These are phyloP conservation scores for Stachybotrys chartarum DNA, from an alignment of 2,329 filamentous ascomycete species.

Conservation along the genomic window DNA sequence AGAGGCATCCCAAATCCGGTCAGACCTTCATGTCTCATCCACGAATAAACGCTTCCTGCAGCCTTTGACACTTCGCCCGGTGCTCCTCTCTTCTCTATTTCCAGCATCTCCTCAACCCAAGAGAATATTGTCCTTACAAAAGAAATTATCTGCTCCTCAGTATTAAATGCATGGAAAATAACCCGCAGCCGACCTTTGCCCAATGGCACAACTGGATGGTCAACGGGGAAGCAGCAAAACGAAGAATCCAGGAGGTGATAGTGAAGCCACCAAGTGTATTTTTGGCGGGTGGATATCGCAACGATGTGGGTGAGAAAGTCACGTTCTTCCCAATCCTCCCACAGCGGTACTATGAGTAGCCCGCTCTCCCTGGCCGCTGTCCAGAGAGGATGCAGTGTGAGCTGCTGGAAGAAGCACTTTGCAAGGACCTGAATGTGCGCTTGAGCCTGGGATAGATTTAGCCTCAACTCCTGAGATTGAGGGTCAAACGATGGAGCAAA, in stretches of 20 bases:
- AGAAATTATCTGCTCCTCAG: conserved; percentile 20
- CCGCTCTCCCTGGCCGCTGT: conserved; percentile 13
- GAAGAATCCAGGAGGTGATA: conserved; percentile 13
- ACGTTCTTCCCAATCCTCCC: conserved; percentile 16
- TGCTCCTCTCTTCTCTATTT: conserved; percentile 3
- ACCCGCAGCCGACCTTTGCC: conserved; percentile 29
- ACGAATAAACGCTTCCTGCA: not conserved
- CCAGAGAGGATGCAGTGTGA: conserved; percentile 15
- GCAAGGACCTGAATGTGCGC: conserved; percentile 15
- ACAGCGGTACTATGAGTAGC: conserved; percentile 18
- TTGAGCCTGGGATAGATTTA: conserved; percentile 4
- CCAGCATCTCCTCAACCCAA: conserved; percentile 9
- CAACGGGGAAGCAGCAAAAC: conserved; percentile 19
- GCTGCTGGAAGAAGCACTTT: conserved; percentile 16
- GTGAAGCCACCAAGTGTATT: conserved; percentile 13
- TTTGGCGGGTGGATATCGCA: conserved; percentile 16
- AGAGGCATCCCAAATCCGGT: not conserved
- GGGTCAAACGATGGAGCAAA: not conserved
- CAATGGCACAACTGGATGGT: conserved; percentile 20
- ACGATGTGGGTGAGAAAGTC: conserved; percentile 20
- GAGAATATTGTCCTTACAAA: conserved; percentile 3
- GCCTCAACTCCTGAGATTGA: not conserved
- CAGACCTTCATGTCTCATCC: not conserved
- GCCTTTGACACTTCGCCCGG: not conserved
- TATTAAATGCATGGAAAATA: conserved; percentile 33